These are phyloP conservation scores for Kluyveromyces nonfermentans DNA, from an alignment of 805 yeast genomes.

Conservation along the genomic window DNA sequence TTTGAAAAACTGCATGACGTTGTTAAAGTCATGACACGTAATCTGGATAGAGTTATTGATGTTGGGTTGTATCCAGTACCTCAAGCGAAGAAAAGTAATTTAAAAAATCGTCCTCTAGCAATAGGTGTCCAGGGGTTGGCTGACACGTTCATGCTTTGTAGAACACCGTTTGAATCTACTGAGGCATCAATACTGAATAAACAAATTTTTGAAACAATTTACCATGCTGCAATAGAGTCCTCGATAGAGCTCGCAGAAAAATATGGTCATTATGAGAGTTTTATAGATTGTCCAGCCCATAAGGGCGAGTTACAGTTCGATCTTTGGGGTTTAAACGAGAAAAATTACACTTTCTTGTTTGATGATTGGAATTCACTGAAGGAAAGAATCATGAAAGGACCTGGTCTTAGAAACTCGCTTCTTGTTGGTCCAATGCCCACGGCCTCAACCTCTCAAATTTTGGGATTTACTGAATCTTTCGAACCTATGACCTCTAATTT, in stretches of 20 bases:
- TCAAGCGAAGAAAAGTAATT: conserved; percentile 62
- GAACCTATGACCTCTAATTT: conserved; percentile 91
- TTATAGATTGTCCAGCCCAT: conserved; percentile 82
- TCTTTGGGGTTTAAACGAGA: conserved; percentile 51
- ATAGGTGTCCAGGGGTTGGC: conserved; percentile 95
- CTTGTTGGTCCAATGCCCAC: conserved; percentile 96
- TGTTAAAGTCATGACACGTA: conserved; percentile 64
- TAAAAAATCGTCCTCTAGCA: conserved; percentile 82
- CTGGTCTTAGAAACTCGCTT: conserved; percentile 79
- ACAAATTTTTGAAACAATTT: conserved; percentile 89
- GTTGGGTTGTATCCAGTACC: conserved; percentile 73
- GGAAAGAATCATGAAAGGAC: conserved; percentile 38
- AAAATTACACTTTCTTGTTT: conserved; percentile 43
- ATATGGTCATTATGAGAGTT: conserved; percentile 62
- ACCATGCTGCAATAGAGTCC: conserved; percentile 84
- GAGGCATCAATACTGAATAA: conserved; percentile 67
- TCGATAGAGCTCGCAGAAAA: conserved; percentile 68
- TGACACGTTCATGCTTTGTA: conserved; percentile 70
- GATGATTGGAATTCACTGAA: conserved; percentile 72
- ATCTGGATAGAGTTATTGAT: conserved; percentile 76
- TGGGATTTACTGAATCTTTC: conserved; percentile 89
- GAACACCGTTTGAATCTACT: conserved; percentile 81
- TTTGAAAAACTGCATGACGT: conserved; percentile 65
- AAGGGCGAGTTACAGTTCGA: conserved; percentile 78
- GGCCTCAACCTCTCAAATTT: conserved; percentile 91